Base-by-base conservation (phyloP, 805 yeast species). In the Candida ficus region DNA sequence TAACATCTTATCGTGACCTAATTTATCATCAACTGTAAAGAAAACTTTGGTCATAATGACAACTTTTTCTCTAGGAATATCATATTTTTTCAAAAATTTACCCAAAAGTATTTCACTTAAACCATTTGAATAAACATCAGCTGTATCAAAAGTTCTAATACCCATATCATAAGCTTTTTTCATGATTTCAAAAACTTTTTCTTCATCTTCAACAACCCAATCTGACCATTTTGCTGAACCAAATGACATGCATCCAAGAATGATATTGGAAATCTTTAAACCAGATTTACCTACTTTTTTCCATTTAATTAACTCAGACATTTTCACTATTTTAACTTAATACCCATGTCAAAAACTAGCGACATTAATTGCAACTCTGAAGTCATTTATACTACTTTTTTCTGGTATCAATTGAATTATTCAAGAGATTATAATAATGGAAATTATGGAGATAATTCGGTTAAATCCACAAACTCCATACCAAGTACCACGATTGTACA, bases 171-270 rank as follows among this genome's bases (percentile, higher is more conserved):
- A 71, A 20, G 69, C 70, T 27, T 57, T 54, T 49, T 72, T 73
- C 53, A 75, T 55, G 28, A 75, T 57, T 16, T 50, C 54, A 47
- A 73, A 56, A 8, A 70, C 64, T 36, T 63, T 54, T 20, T 70
- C 74, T 47, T 73, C 73, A 42, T 73, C 74, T 13, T 67, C 73
- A 12, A 67, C 43, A 18, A 64, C 62, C 74, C 74, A 71, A 5
- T 59, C 60, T 13, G 55, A 62, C 73, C 73, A 70, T 10, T 32
- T 39, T 18, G 39, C 47, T 19, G 41, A 33, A 4, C 68, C 68
- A 43, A 40, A 58, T 2, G 72, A 56, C 80, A 75, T 75, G 48
- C 77, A 73, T 5, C 80, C 82, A 9, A 75, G 68, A 37, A 76
- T 63, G 25, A 75, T 50, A 31, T 64, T 64, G 19, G 80, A 68